Evolutionary conservation across 306 rosid genomes (phyloP).

Genomic region (Bauhinia variegata): DNA sequence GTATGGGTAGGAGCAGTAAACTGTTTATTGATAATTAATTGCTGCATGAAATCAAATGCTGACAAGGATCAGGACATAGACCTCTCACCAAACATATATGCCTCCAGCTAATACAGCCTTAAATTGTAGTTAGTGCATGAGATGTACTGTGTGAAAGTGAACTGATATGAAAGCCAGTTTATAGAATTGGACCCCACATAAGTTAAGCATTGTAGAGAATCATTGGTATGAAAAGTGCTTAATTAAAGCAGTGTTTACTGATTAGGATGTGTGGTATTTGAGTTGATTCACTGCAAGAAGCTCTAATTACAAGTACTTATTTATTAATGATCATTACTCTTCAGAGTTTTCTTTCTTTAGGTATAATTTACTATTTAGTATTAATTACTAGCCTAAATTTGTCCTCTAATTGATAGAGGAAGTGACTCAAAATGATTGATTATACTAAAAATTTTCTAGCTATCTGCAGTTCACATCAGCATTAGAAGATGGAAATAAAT

Average conservation of each 20-base stretch:
- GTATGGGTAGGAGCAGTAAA: constrained; percentile 6
- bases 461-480: neutral
- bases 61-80: constrained; percentile 22
- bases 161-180: constrained; percentile 19
- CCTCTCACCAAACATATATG: constrained; percentile 35
- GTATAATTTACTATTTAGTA: too few relatives aligned
- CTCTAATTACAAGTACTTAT: neutral
- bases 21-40: constrained; percentile 16
- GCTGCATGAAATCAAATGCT: constrained; percentile 30
- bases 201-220: constrained; percentile 28
- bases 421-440: neutral
- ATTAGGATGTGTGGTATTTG: neutral
- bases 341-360: too few relatives aligned
- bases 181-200: constrained; percentile 19
- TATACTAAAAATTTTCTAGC: neutral
- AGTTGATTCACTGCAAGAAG: neutral
- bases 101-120: constrained; percentile 22
- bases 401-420: neutral
- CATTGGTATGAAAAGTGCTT: constrained; percentile 33
- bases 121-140: constrained; percentile 33
- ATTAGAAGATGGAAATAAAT: neutral
- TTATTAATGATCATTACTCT: too few relatives aligned
- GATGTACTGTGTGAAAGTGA: constrained; percentile 32
- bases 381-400: too few relatives aligned
- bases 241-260: constrained; percentile 26